Percentiles rank a stretch among this genome's conserved stretches.
phyloP scores from a whole-genome alignment of 78 protist genomes.

The Tieghemostelium lacteum region DNA sequence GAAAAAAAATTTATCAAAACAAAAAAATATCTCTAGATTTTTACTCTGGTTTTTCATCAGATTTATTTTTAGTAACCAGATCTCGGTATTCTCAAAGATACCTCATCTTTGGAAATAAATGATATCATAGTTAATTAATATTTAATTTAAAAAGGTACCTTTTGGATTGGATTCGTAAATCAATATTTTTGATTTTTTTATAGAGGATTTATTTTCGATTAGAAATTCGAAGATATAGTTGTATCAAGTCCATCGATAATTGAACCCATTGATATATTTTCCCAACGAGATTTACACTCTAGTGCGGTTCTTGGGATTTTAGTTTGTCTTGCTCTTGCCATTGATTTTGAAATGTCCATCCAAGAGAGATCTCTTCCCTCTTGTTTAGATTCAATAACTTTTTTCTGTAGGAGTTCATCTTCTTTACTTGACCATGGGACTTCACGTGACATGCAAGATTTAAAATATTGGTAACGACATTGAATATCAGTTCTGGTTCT shows the following conservation, averaged over 20 bases:
- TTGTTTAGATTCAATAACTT: conserved; percentile 24
- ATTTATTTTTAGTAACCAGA: too few relatives aligned
- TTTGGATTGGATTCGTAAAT: too few relatives aligned
- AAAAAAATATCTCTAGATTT: too few relatives aligned
- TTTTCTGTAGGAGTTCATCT: conserved; percentile 52
- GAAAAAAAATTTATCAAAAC: too few relatives aligned
- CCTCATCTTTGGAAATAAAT: too few relatives aligned
- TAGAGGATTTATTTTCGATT: too few relatives aligned
- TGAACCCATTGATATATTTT: neutral
- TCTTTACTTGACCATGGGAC: conserved; percentile 52
- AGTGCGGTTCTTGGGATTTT: conserved; percentile 69
- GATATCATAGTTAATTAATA: too few relatives aligned
- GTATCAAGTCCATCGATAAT: neutral
- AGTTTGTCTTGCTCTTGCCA: conserved; percentile 74
- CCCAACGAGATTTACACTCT: conserved; percentile 53
- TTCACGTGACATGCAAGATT: conserved; percentile 65
- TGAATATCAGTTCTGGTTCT: conserved; percentile 71
- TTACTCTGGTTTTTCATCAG: too few relatives aligned
- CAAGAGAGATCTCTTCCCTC: conserved; percentile 42
- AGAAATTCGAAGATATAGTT: too few relatives aligned
- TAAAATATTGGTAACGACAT: conserved; percentile 70
- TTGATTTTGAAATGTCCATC: conserved; percentile 68
- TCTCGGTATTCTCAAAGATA: too few relatives aligned
- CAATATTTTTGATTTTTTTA: too few relatives aligned
- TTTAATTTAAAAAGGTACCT: too few relatives aligned